These are phyloP conservation scores for Epicoccum nigrum DNA, from an alignment of 2,329 filamentous ascomycete species.

Conservation along the genomic window DNA sequence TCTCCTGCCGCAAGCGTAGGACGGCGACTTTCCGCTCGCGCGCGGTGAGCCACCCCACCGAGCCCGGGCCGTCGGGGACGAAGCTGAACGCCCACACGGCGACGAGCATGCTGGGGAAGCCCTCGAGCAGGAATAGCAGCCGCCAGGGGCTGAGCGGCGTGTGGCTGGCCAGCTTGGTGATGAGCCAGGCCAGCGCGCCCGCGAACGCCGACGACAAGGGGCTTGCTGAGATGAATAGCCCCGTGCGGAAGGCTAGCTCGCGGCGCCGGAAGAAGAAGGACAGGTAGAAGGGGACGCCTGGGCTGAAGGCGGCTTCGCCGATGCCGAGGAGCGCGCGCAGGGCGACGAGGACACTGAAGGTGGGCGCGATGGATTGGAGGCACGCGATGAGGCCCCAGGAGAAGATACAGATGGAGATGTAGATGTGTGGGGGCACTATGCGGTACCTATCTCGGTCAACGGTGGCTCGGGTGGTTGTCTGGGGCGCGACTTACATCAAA, in stretches of 20 bases:
- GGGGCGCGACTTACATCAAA: constrained; percentile 52
- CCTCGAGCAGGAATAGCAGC: constrained; percentile 82
- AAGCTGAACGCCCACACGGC: constrained; percentile 75
- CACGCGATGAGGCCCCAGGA: constrained; percentile 82
- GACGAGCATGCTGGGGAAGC: constrained; percentile 79
- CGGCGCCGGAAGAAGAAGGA: constrained; percentile 67
- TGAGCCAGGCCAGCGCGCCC: constrained; percentile 77
- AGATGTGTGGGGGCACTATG: constrained; percentile 65
- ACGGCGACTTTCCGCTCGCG: constrained; percentile 68
- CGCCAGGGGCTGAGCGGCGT: constrained; percentile 81
- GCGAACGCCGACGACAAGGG: constrained; percentile 71
- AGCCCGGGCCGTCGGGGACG: constrained; percentile 74
- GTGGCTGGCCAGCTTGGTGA: constrained; percentile 69
- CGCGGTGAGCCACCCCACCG: constrained; percentile 51
- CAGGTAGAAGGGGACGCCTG: constrained; percentile 68
- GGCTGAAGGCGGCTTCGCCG: constrained; percentile 66
- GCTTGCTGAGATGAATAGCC: constrained; percentile 80
- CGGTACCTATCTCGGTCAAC: constrained; percentile 53
- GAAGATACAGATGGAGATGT: constrained; percentile 68
- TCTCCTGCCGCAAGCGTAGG: constrained; percentile 66
- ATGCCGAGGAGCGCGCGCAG: constrained; percentile 64
- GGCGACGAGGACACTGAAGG: constrained; percentile 63
- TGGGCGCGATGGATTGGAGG: constrained; percentile 62
- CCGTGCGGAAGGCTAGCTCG: constrained; percentile 84
- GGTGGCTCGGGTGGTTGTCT: neutral